phyloP scores from a whole-genome alignment of 176 grass and related monocot species.

The Carex myosuroides region DNA sequence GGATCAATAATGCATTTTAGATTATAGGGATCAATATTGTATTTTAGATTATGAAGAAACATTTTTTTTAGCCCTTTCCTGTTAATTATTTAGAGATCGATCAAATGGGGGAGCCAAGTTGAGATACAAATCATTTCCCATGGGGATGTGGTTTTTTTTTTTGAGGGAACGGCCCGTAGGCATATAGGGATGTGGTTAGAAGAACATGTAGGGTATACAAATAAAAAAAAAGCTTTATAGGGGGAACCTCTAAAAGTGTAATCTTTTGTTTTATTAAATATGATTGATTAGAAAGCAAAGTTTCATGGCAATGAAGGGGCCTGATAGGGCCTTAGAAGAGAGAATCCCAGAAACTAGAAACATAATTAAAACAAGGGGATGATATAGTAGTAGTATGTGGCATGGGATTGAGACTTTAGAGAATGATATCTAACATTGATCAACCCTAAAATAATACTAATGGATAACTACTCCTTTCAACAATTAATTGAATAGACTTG shows the following conservation, averaged over 20 bases:
- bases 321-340: not conserved
- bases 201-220: conserved; percentile 13
- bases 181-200: not conserved
- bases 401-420: not conserved
- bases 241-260: conserved; percentile 20
- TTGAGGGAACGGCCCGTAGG: too few relatives aligned
- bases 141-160: not conserved
- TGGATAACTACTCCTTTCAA: not conserved
- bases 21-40: not conserved
- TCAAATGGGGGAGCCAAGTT: not conserved
- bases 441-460: not conserved
- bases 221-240: conserved; percentile 12
- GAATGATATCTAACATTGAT: not conserved
- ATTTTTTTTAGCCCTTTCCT: not conserved
- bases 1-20: not conserved
- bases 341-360: conserved; percentile 6
- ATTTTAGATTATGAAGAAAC: not conserved
- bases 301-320: not conserved
- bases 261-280: conserved; percentile 13
- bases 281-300: conserved; percentile 4
- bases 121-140: not conserved
- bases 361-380: not conserved
- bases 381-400: not conserved
- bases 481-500: not conserved
- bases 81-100: not conserved